Conservation (phyloP, 2,329 filamentous ascomycete species). For the Stemphylium beticola region DNA sequence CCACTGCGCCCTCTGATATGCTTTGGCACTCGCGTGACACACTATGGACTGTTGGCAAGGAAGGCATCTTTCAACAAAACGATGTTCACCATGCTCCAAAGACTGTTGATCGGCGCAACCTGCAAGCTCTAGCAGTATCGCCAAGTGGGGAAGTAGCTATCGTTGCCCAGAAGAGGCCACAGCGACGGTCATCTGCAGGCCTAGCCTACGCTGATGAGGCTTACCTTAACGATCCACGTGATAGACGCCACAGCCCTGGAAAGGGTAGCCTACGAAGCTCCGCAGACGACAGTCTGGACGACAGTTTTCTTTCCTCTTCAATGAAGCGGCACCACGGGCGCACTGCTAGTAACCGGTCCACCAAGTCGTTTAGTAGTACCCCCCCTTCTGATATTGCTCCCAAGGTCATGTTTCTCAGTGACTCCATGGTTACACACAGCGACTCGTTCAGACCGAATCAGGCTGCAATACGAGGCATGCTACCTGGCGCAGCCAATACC, state of each 20-base stretch:
- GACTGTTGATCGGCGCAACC: slow-evolving; percentile 62
- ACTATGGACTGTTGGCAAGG: slow-evolving; percentile 68
- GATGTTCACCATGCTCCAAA: slow-evolving; percentile 66
- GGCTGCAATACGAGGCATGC: slow-evolving; percentile 56
- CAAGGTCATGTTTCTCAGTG: slow-evolving; percentile 59
- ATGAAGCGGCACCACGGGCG: slow-evolving; percentile 56
- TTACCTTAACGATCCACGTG: slow-evolving; percentile 50
- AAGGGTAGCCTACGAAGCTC: slow-evolving; percentile 58
- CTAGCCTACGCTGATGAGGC: slow-evolving; percentile 48
- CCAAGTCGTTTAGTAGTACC: slow-evolving; percentile 61
- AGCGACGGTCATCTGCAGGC: slow-evolving; percentile 50
- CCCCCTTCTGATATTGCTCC: slow-evolving; percentile 57
- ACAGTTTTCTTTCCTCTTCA: slow-evolving; percentile 59
- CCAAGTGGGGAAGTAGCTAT: slow-evolving; percentile 63
- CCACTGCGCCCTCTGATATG: slow-evolving; percentile 63
- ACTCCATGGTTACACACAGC: slow-evolving; percentile 54
- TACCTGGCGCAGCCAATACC: slow-evolving; percentile 52
- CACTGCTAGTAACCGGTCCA: slow-evolving; percentile 54
- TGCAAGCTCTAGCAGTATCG: slow-evolving; percentile 64
- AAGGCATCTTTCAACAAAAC: slow-evolving; percentile 67
- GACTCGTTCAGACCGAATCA: slow-evolving; percentile 52
- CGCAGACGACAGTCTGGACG: slow-evolving; percentile 64
- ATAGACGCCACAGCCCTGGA: slow-evolving; percentile 55
- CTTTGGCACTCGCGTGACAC: slow-evolving; percentile 69
- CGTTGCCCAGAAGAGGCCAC: slow-evolving; percentile 60